phyloP scores from a whole-genome alignment of 1,284 basidiomycete species.

The Mycena citricolor region DNA sequence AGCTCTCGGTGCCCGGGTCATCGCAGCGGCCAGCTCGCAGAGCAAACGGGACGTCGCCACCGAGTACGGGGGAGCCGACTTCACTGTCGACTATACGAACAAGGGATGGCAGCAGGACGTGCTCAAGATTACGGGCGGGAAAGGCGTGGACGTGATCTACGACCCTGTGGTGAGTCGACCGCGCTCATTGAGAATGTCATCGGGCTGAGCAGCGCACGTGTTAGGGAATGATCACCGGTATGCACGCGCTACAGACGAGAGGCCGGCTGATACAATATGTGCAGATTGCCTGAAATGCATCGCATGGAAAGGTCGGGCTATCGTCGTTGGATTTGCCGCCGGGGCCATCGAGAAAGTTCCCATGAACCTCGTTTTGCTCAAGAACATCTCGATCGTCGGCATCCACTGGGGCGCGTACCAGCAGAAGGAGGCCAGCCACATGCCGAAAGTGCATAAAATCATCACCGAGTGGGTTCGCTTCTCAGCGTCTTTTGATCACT shows the following conservation, averaged over 20 bases:
- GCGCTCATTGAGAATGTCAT: neutral
- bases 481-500: constrained; percentile 8
- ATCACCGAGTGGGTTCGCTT: constrained; percentile 58
- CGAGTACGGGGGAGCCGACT: constrained; percentile 70
- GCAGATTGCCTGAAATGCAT: constrained; percentile 85
- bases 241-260: constrained; percentile 19
- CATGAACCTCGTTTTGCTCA: constrained; percentile 85
- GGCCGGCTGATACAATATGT: constrained; percentile 7
- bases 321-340: constrained; percentile 91
- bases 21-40: constrained; percentile 74
- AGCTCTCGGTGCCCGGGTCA: constrained; percentile 78
- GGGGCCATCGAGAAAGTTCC: constrained; percentile 91
- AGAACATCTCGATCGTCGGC: constrained; percentile 82
- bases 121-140: constrained; percentile 70
- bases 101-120: constrained; percentile 77
- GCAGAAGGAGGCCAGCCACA: constrained; percentile 61
- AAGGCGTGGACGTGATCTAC: constrained; percentile 86
- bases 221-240: constrained; percentile 14
- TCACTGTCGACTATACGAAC: constrained; percentile 64
- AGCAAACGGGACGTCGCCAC: constrained; percentile 69
- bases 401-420: constrained; percentile 44
- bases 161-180: constrained; percentile 75
- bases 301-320: constrained; percentile 88
- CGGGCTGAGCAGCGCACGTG: neutral
- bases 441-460: constrained; percentile 72